Percentiles rank a stretch among this genome's conserved stretches.
phyloP scores from a whole-genome alignment of 192 early-diverging fungal genomes.

The Gigaspora rosea region DNA sequence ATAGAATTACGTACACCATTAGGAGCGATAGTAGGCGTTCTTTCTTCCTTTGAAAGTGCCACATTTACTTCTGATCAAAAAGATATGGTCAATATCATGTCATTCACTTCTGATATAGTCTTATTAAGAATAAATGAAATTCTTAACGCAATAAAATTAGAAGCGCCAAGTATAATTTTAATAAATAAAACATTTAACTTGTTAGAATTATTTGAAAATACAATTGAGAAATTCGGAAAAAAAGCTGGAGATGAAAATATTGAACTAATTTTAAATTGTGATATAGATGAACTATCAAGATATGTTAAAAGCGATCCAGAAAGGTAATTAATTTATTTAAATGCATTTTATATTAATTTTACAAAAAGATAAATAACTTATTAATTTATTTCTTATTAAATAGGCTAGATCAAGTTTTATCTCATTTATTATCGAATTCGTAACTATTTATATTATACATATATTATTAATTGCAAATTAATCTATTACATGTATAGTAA shows the following conservation, averaged over 20 bases:
- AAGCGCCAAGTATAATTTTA: slow-evolving; percentile 43
- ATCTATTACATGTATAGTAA: no score
- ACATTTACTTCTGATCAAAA: slow-evolving; percentile 37
- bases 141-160: slow-evolving; percentile 44
- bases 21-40: no score
- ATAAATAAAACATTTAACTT: slow-evolving; percentile 41
- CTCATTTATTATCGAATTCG: no score
- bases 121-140: slow-evolving; percentile 45
- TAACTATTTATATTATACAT: no score
- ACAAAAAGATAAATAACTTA: slow-evolving; percentile 27
- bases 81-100: slow-evolving; percentile 51
- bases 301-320: no score
- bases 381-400: background rate
- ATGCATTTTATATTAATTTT: slow-evolving; percentile 52
- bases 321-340: slow-evolving; percentile 18
- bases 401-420: no score
- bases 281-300: no score
- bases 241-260: no score
- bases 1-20: no score
- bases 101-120: slow-evolving; percentile 44
- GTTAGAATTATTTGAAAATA: slow-evolving; percentile 37
- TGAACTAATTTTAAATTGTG: no score
- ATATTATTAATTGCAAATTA: no score
- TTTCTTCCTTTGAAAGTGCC: no score
- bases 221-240: background rate